A percentile compares a stretch with the other conserved stretches of the same genome.
These are phyloP conservation scores for Eucalyptus polyanthemos DNA, from an alignment of 345 rosid species.

Conservation along the genomic window DNA sequence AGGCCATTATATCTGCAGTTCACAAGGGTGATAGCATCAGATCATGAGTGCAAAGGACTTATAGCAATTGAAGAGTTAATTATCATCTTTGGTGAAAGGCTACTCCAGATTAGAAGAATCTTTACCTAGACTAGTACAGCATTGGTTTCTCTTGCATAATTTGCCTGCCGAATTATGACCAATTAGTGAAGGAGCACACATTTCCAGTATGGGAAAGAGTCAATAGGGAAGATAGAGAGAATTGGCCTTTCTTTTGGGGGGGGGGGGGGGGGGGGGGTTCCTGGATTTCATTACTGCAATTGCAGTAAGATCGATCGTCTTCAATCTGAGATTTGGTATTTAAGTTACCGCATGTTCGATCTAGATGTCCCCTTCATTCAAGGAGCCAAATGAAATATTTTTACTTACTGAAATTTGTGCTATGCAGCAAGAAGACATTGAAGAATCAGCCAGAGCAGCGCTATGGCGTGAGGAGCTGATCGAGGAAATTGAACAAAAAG, in stretches of 20 bases:
- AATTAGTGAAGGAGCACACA: not conserved
- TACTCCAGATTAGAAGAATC: not conserved
- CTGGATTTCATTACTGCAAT: not conserved
- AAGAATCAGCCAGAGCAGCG: constrained; percentile 84
- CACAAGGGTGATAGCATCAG: not conserved
- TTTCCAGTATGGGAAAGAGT: not conserved
- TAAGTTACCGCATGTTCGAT: not conserved
- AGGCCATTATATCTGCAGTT: not conserved
- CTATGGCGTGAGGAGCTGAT: constrained; percentile 90
- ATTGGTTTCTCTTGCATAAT: not conserved
- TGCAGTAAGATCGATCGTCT: not conserved
- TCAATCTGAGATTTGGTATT: not conserved
- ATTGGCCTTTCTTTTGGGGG: not conserved
- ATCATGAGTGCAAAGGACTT: not conserved
- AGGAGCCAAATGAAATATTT: not conserved
- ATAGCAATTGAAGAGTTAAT: not conserved
- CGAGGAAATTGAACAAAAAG: constrained; percentile 91
- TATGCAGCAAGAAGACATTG: constrained; percentile 85
- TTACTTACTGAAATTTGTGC: not conserved
- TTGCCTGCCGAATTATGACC: not conserved
- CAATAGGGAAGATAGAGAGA: not conserved
- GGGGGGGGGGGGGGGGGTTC: too few relatives aligned
- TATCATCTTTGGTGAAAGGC: not conserved
- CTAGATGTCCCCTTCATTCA: not conserved
- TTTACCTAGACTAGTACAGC: not conserved